Percentiles rank a stretch among this genome's conserved stretches.
Conservation (phyloP, 768 basidiomycete species). For the Crepidotus variabilis region DNA sequence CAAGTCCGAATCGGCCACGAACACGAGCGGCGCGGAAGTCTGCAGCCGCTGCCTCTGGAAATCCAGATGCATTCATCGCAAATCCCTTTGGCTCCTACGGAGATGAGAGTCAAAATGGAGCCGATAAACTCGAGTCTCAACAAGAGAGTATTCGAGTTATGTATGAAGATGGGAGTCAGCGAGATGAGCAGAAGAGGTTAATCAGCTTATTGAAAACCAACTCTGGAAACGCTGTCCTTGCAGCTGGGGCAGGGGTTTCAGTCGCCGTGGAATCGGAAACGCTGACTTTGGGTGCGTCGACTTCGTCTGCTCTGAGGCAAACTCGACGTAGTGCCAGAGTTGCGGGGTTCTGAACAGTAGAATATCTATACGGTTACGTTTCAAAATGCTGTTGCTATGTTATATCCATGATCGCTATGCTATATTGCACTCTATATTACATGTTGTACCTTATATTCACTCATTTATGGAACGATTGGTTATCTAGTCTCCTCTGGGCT, state of each 20-base stretch:
- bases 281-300: slow-evolving; percentile 3
- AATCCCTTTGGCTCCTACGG: slow-evolving; percentile 15
- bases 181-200: slow-evolving; percentile 52
- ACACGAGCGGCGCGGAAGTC: not conserved
- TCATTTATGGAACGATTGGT: not conserved
- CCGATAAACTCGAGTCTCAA: slow-evolving; percentile 10
- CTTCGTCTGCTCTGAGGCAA: slow-evolving; percentile 7
- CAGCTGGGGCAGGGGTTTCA: not conserved
- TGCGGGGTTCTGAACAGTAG: slow-evolving; percentile 20
- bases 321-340: slow-evolving; percentile 20
- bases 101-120: slow-evolving; percentile 18
- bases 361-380: not conserved
- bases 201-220: slow-evolving; percentile 45
- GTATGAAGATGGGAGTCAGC: slow-evolving; percentile 68
- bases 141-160: slow-evolving; percentile 54
- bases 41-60: not conserved
- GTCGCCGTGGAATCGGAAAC: slow-evolving; percentile 2
- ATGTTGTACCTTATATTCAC: slow-evolving; percentile 6
- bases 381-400: not conserved
- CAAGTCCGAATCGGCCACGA: no score
- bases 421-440: not conserved
- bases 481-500: no score
- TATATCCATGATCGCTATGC: no score
- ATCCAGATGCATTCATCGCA: slow-evolving; percentile 1
- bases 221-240: slow-evolving; percentile 15